Base-by-base conservation (phyloP, 192 early-diverging fungal species). In the Podochytrium sp. region DNA sequence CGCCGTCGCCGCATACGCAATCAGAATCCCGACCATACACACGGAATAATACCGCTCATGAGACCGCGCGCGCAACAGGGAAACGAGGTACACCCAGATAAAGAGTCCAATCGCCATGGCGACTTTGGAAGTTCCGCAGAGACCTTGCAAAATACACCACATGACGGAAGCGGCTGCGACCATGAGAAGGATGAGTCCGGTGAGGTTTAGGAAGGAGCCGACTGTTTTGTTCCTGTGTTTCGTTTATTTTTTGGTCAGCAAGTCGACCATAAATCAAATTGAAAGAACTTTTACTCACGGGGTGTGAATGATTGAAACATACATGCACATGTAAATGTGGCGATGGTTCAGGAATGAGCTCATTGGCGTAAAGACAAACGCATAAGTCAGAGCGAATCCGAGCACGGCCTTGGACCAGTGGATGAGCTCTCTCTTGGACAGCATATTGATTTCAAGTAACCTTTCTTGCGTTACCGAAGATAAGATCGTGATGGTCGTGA, bases 141-240 rank as follows among this genome's bases (percentile, higher is more conserved):
- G 18, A 12, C 4, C 6, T 18, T 66, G 34, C 37, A 66, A 23
- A 18, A 66, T 7, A 27, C 41, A 38, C 65, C 65, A 66, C 5
- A 18, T 25, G 47, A 39, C 56, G 5, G 20, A 38, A 6, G 65
- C 53, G 18, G 27, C 6, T 25, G 23, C 12, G 20, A 76, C 30
- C 4, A 27, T 33, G 43, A 62, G 30, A 29, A 51, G 4, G 29
- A 70, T 20, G 2, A 70, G 3, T 18, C 69, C 5, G 50, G 58
- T 18, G 0, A 57, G n/a, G 40, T 76, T 58, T 18, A 76, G 75
- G 39, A 70, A 76, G 37, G 29, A 34, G 34, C 75, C 75, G 32
- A 76, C 66, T 20, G 75, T 76, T 27, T 51, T 57, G 18, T 55
- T 56, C n/a, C n/a, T n/a, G n/a, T n/a, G 12, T 25, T 7, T 5